Base-by-base conservation (phyloP, 2,329 filamentous ascomycete species). In the Hymenoscyphus albidus region DNA sequence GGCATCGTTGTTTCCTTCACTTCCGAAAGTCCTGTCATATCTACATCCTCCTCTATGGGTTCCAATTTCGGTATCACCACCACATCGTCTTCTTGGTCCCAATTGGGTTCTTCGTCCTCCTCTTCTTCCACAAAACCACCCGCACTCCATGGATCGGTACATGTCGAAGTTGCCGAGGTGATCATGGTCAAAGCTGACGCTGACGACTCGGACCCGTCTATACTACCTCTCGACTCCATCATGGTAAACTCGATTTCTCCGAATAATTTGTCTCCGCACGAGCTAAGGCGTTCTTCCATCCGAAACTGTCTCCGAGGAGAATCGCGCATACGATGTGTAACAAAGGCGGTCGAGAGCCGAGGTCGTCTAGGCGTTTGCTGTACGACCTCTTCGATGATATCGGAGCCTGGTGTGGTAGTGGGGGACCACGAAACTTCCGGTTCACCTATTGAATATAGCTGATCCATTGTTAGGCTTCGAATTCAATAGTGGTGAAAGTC, bases 21-120 rank as follows among this genome's bases (percentile, higher is more conserved):
- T 35, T 85, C 80, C 58, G 81, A 78, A 67, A 87, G 78, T 59
- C 81, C 79, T 65, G 86, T 78, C 64, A 82, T 81, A 64, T 82
- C 78, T 51, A 87, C 82, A 58, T 88, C 85, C 32, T 71, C 72
- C 32, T 71, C 72, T 58, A 78, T 66, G 1, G 84, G 83, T 69
- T 88, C 85, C 12, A 84, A 70, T 73, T 88, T 88, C 7, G 83
- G 83, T 7, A 83, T 75, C 14, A 80, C 71, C 57, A 82, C 69
- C 48, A 78, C 74, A 44, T 69, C 68, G 0, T 69, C 69, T 5
- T 72, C 68, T 51, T 82, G 80, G 61, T 82, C 77, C 70, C 67
- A 69, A 63, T 62, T 65, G 54, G 66, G 63, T 22, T 70, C 68
- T 0, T 57, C 76, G 22, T 81, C 77, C 32, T 70, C 70, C 18